phyloP scores from a whole-genome alignment of 352 stramenopile genomes.

The Discostella stelligera region DNA sequence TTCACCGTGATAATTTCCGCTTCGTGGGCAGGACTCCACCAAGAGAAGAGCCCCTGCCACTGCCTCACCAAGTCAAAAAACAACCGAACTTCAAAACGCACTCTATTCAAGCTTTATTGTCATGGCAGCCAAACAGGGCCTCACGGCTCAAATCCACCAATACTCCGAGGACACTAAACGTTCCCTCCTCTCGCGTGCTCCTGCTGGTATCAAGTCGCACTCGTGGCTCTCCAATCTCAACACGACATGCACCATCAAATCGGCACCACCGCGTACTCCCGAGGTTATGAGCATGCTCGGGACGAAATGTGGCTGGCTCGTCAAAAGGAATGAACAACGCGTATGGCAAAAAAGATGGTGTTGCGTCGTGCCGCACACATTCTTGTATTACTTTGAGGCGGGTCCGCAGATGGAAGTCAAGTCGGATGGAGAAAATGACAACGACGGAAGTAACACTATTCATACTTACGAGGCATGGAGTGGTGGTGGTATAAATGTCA shows the following conservation, averaged over 20 bases:
- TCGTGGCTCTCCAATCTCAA: slow-evolving; percentile 81
- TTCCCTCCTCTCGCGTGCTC: slow-evolving; percentile 63
- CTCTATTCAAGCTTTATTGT: neutral
- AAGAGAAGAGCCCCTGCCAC: no score
- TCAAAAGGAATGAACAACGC: slow-evolving; percentile 85
- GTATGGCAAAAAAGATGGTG: slow-evolving; percentile 84
- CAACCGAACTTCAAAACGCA: neutral
- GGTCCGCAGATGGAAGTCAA: slow-evolving; percentile 40
- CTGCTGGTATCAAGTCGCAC: slow-evolving; percentile 57
- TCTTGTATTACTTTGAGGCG: slow-evolving; percentile 86
- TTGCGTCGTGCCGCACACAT: slow-evolving; percentile 85
- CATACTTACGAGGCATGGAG: slow-evolving; percentile 26
- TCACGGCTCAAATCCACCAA: slow-evolving; percentile 78
- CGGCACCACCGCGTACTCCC: slow-evolving; percentile 69
- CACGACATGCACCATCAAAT: slow-evolving; percentile 83
- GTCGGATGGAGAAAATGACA: slow-evolving; percentile 17
- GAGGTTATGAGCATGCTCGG: slow-evolving; percentile 73
- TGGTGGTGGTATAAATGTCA: slow-evolving; percentile 42
- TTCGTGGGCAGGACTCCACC: neutral
- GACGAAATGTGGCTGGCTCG: slow-evolving; percentile 78
- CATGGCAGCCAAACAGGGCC: slow-evolving; percentile 79
- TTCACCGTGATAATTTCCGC: neutral
- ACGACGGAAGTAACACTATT: slow-evolving; percentile 10
- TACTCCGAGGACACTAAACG: slow-evolving; percentile 79
- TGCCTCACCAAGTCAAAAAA: neutral